These are phyloP conservation scores for Echeveria elegans DNA, from an alignment of 164 flowering plant genomes.

Conservation along the genomic window DNA sequence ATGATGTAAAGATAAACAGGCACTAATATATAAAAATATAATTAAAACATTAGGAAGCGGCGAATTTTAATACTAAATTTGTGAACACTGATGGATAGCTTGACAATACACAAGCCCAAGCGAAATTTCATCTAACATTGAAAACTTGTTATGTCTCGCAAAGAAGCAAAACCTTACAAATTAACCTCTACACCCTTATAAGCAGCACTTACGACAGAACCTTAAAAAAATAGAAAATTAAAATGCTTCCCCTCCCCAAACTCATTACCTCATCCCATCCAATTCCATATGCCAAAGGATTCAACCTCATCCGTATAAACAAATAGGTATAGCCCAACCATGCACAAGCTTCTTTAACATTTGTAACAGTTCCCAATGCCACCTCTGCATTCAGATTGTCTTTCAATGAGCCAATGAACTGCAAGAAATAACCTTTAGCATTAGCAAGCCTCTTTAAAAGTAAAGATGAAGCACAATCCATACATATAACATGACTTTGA, in stretches of 20 bases:
- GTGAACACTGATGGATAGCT: not conserved
- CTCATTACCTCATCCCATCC: constrained; percentile 96
- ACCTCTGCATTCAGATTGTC: constrained; percentile 99
- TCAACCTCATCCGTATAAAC: constrained; percentile 86
- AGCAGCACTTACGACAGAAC: not conserved
- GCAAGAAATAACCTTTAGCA: constrained; percentile 15
- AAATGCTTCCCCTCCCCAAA: not conserved
- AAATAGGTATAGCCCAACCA: constrained; percentile 99
- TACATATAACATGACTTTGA: not conserved
- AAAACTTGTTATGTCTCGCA: not conserved
- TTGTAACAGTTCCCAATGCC: constrained; percentile 94
- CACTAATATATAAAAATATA: not conserved
- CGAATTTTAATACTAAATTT: not conserved
- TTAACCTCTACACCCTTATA: not conserved
- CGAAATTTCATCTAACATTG: not conserved
- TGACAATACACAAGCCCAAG: not conserved
- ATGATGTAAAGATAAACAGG: not conserved
- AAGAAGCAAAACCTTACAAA: not conserved
- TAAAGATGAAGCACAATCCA: not conserved
- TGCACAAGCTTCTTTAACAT: constrained; percentile 99
- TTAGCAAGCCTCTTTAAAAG: not conserved
- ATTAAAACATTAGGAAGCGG: not conserved
- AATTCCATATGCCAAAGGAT: constrained; percentile 95
- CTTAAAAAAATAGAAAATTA: not conserved
- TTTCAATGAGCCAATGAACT: constrained; percentile 94